Conservation (phyloP, 371 early-diverging fungal genomes). For the Apophysomyces sp. region DNA sequence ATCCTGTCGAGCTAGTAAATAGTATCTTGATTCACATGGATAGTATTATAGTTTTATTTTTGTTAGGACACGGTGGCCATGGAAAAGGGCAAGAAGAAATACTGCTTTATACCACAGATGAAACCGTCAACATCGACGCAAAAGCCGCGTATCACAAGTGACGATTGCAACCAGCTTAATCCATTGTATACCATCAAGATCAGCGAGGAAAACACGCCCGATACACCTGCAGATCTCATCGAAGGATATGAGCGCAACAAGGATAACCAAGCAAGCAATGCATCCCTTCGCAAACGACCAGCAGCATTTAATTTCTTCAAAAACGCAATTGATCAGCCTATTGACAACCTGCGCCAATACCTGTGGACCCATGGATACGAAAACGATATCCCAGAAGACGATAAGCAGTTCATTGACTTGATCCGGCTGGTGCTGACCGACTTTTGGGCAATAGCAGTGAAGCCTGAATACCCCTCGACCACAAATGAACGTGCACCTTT, state of each 20-base stretch:
- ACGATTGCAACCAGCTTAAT: not conserved
- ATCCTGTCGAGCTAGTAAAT: no score
- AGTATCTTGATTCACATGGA: no score
- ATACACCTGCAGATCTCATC: not conserved
- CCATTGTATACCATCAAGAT: slow-evolving; percentile 3
- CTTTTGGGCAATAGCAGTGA: not conserved
- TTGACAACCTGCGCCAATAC: not conserved
- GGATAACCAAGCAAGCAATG: not conserved
- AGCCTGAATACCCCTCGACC: not conserved
- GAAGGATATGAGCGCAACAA: slow-evolving; percentile 6
- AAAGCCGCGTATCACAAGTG: not conserved
- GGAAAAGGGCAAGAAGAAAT: not conserved
- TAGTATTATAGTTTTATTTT: no score
- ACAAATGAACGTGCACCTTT: slow-evolving; percentile 5
- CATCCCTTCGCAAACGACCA: not conserved
- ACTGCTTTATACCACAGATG: no score
- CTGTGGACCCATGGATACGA: slow-evolving; percentile 5
- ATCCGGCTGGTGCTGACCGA: slow-evolving; percentile 3
- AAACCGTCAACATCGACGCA: not conserved
- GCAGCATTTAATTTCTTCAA: not conserved
- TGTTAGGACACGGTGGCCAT: not conserved
- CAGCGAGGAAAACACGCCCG: not conserved
- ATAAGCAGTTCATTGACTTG: not conserved
- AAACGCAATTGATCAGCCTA: not conserved
- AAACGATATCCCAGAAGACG: not conserved